Percentiles rank a stretch among this genome's conserved stretches.
Conservation (phyloP, 768 basidiomycete genomes). For the Roridomyces roridus region DNA sequence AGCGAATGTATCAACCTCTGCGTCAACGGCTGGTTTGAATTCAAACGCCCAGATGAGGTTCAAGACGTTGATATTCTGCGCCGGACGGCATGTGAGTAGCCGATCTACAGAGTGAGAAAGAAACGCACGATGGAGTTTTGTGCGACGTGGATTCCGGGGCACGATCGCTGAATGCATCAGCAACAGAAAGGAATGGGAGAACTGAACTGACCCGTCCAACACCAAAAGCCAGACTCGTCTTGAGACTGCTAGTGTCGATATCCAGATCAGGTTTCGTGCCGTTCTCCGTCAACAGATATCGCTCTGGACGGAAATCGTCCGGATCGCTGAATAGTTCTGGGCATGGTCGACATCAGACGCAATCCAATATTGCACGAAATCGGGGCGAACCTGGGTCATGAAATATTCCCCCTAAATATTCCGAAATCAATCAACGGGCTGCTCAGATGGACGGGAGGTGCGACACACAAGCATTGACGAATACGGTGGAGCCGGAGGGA, state of each 20-base stretch:
- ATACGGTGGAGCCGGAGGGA: conserved; percentile 9
- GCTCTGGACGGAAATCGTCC: conserved; percentile 12
- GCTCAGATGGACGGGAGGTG: too few species aligned
- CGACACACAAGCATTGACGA: conserved; percentile 10
- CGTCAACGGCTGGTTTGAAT: conserved; percentile 22
- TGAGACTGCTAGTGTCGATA: conserved; percentile 2
- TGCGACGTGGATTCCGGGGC: conserved; percentile 15
- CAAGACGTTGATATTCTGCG: conserved; percentile 28
- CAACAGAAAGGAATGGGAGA: neutral
- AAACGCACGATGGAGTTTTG: conserved; percentile 7
- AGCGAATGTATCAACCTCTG: too few species aligned
- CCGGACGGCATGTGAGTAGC: too few species aligned
- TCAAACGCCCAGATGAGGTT: conserved; percentile 39
- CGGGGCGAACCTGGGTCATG: conserved; percentile 9
- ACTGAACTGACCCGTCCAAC: conserved; percentile 4
- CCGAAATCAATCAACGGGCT: too few species aligned
- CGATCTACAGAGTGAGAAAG: neutral
- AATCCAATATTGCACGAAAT: neutral
- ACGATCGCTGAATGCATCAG: neutral
- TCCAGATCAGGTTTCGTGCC: conserved; percentile 16
- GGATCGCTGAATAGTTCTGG: conserved; percentile 15
- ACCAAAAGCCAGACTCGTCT: conserved; percentile 1
- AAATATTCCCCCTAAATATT: conserved; percentile 9
- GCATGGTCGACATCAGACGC: too few species aligned
- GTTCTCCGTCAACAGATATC: conserved; percentile 14